Percentiles rank a stretch among this genome's conserved stretches.
These are phyloP conservation scores for Litchi chinensis DNA, from an alignment of 345 rosid species.

Conservation along the genomic window DNA sequence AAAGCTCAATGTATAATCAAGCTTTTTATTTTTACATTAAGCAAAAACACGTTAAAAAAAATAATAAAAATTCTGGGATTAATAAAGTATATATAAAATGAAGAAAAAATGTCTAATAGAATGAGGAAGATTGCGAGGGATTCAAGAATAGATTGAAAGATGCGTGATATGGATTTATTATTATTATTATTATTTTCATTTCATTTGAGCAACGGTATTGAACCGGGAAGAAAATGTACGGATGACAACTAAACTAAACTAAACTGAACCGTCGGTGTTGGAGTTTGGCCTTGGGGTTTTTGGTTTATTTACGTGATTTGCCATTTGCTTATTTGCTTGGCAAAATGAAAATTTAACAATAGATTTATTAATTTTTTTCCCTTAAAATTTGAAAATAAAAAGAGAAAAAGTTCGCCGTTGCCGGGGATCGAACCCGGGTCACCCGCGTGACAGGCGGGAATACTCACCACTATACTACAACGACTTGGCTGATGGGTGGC, in stretches of 20 bases:
- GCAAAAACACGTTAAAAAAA: too few relatives aligned
- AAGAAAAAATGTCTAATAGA: background rate
- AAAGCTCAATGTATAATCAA: too few relatives aligned
- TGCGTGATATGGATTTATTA: background rate
- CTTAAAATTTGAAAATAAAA: too few relatives aligned
- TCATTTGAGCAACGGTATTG: conserved; percentile 22
- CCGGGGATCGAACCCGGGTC: conserved; percentile 85
- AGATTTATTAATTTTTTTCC: too few relatives aligned
- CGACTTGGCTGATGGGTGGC: conserved; percentile 21
- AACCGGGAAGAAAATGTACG: conserved; percentile 29
- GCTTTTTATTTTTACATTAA: background rate
- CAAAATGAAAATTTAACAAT: too few relatives aligned
- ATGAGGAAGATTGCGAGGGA: background rate
- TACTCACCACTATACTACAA: conserved; percentile 74
- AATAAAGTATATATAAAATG: too few relatives aligned
- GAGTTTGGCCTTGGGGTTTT: background rate
- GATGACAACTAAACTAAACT: conserved; percentile 20
- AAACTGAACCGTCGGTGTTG: background rate
- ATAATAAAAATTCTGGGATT: too few relatives aligned
- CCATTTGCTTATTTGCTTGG: background rate
- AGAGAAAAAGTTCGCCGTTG: conserved; percentile 43
- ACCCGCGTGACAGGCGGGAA: conserved; percentile 76
- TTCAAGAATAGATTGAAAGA: too few relatives aligned
- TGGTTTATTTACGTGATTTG: background rate
- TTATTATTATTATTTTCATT: background rate